Evolutionary conservation across 768 basidiomycete species (phyloP).

Genomic region (Rhodotorula kratochvilovae): DNA sequence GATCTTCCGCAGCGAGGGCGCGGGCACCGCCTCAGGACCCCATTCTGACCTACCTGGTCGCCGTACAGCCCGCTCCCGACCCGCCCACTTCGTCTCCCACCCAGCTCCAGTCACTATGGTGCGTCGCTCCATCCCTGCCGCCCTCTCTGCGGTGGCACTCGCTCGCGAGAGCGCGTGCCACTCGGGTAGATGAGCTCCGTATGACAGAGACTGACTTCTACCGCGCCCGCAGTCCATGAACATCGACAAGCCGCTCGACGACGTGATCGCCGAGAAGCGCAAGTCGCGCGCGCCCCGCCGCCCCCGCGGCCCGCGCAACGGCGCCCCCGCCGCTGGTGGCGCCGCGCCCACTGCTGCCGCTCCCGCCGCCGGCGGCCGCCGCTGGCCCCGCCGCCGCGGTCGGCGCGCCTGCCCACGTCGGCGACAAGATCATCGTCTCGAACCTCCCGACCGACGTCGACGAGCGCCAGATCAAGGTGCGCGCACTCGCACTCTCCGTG

Average conservation of each 20-base stretch:
- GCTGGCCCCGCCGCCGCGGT: neutral
- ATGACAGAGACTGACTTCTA: too few relatives aligned
- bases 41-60: too few relatives aligned
- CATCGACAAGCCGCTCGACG: conserved; percentile 39
- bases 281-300: conserved; percentile 25
- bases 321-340: neutral
- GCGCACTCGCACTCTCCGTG: conserved; percentile 41
- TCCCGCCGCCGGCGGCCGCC: neutral
- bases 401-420: conserved; percentile 41
- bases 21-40: too few relatives aligned
- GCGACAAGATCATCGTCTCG: conserved; percentile 92
- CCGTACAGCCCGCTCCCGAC: neutral
- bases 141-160: too few relatives aligned
- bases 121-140: neutral
- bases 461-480: conserved; percentile 84
- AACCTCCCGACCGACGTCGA: conserved; percentile 91
- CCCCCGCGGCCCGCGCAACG: conserved; percentile 15
- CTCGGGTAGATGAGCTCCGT: too few relatives aligned
- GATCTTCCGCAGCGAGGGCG: too few relatives aligned
- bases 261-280: conserved; percentile 33
- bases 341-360: neutral
- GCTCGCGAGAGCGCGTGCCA: too few relatives aligned
- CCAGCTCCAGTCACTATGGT: neutral
- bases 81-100: neutral
- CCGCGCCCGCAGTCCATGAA: conserved; percentile 29